Evolutionary conservation across 2,329 filamentous ascomycete species (phyloP).

Genomic region (Clonostachys rosea): DNA sequence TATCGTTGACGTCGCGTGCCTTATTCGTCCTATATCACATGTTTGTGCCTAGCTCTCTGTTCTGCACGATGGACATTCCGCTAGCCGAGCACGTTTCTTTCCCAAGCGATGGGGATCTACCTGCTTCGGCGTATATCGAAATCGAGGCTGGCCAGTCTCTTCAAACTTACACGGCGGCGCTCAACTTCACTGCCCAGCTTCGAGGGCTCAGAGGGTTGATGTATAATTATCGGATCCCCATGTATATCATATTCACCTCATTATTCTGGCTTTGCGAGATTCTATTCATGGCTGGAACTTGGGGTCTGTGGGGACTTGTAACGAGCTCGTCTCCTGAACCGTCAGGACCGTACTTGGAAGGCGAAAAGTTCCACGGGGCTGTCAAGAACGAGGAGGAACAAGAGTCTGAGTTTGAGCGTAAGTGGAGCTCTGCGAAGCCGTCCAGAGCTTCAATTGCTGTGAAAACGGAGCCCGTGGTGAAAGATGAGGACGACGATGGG

Average conservation of each 20-base stretch:
- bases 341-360: slow-evolving; percentile 4
- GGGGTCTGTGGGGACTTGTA: slow-evolving; percentile 47
- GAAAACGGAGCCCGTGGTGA: slow-evolving; percentile 30
- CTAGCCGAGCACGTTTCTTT: slow-evolving; percentile 76
- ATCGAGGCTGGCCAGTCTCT: slow-evolving; percentile 64
- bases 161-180: slow-evolving; percentile 68
- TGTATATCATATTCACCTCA: slow-evolving; percentile 63
- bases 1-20: slow-evolving; percentile 56
- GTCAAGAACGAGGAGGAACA: slow-evolving; percentile 17
- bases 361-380: slow-evolving; percentile 6
- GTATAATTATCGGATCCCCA: slow-evolving; percentile 73
- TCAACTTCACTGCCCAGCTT: slow-evolving; percentile 71
- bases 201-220: slow-evolving; percentile 78
- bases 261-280: slow-evolving; percentile 78
- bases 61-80: slow-evolving; percentile 56
- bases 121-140: slow-evolving; percentile 51
- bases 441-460: slow-evolving; percentile 12
- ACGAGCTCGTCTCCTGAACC: slow-evolving; percentile 8
- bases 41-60: slow-evolving; percentile 59
- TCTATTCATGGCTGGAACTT: slow-evolving; percentile 59
- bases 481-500: slow-evolving; percentile 20
- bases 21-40: slow-evolving; percentile 66
- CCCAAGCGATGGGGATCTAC: slow-evolving; percentile 27
- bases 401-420: slow-evolving; percentile 30
- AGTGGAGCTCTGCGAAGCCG: slow-evolving; percentile 1